These are phyloP conservation scores for Cladosporium phlei DNA, from an alignment of 2,329 filamentous ascomycete species.

Conservation along the genomic window DNA sequence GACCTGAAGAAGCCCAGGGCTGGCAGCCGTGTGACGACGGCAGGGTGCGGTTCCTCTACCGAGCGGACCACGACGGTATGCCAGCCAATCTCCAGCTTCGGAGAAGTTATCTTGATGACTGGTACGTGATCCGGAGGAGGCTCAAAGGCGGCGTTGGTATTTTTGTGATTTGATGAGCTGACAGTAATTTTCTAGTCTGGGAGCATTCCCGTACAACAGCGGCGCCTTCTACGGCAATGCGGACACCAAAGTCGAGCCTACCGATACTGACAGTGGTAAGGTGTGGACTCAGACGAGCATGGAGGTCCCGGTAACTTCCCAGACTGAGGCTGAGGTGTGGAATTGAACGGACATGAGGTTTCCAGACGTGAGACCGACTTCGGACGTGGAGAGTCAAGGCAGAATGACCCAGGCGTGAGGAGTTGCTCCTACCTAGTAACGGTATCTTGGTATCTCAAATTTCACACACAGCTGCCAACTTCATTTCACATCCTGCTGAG, in stretches of 20 bases:
- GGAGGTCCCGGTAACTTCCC: conserved; percentile 2
- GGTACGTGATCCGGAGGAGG: not conserved
- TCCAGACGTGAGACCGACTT: no score
- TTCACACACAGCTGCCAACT: no score
- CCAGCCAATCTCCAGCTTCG: not conserved
- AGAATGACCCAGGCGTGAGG: no score
- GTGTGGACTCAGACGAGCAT: conserved; percentile 1
- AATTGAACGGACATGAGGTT: no score
- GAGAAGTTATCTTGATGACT: conserved; percentile 4
- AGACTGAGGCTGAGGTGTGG: conserved; percentile 10
- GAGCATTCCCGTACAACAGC: not conserved
- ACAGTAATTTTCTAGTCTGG: not conserved
- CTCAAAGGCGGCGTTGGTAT: not conserved
- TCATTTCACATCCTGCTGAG: no score
- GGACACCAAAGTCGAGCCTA: not conserved
- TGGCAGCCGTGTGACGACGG: not conserved
- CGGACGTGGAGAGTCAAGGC: no score
- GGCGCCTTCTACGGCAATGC: conserved; percentile 7
- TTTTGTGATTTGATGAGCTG: not conserved
- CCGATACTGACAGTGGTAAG: not conserved
- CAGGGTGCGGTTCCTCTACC: not conserved
- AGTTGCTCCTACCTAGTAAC: no score
- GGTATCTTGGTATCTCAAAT: no score
- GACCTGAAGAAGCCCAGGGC: not conserved
- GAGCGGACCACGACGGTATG: no score